Conservation (phyloP, 768 basidiomycete genomes). For the Mycena rebaudengoi region DNA sequence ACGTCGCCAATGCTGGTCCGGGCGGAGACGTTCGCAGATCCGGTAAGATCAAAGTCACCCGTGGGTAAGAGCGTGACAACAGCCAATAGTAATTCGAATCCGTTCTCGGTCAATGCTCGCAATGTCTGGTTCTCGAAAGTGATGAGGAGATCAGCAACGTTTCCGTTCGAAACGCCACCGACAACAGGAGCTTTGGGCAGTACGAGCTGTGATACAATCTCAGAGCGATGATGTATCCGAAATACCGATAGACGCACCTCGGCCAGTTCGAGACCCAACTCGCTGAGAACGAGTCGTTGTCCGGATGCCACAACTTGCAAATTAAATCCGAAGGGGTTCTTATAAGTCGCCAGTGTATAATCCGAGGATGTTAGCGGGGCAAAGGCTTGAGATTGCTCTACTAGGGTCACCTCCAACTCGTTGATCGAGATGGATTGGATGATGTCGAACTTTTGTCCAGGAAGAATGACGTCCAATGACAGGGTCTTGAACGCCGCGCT, state of each 20-base stretch:
- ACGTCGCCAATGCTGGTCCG: slow-evolving; percentile 72
- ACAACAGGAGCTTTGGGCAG: slow-evolving; percentile 57
- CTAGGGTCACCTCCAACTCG: slow-evolving; percentile 64
- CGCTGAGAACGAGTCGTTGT: slow-evolving; percentile 61
- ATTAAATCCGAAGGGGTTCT: slow-evolving; percentile 82
- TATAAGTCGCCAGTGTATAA: slow-evolving; percentile 63
- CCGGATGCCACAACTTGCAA: slow-evolving; percentile 67
- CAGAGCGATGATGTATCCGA: neutral
- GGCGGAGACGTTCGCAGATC: slow-evolving; percentile 65
- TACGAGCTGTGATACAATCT: slow-evolving; percentile 47
- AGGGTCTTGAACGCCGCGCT: slow-evolving; percentile 76
- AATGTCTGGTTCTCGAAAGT: slow-evolving; percentile 66
- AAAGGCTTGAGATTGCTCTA: slow-evolving; percentile 61
- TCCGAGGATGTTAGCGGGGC: slow-evolving; percentile 68
- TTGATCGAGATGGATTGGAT: slow-evolving; percentile 70
- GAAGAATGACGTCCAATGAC: slow-evolving; percentile 65
- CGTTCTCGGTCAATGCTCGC: slow-evolving; percentile 59
- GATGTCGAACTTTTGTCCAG: slow-evolving; percentile 67
- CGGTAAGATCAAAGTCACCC: slow-evolving; percentile 59
- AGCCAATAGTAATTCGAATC: slow-evolving; percentile 66
- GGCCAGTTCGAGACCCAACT: slow-evolving; percentile 59
- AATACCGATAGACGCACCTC: slow-evolving; percentile 45
- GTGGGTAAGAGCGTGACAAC: slow-evolving; percentile 59
- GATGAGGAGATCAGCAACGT: slow-evolving; percentile 66
- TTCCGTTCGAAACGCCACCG: slow-evolving; percentile 77